phyloP scores from a whole-genome alignment of 176 grass and related monocot species.

The Cenchrus fungigraminus region DNA sequence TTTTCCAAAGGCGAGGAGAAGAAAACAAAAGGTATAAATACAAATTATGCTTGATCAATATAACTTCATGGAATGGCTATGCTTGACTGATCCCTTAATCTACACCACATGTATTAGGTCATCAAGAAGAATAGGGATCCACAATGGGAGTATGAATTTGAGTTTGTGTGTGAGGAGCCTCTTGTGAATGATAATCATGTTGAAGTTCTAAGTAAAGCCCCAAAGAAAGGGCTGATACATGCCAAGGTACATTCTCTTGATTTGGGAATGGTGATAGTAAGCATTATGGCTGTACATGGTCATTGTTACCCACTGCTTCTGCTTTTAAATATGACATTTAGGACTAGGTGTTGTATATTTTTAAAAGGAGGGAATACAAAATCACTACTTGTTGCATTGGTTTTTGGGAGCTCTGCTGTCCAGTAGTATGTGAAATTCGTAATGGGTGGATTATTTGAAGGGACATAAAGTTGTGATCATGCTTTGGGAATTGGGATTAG shows the following conservation, averaged over 20 bases:
- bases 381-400: neutral
- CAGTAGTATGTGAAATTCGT: neutral
- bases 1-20: constrained; percentile 80
- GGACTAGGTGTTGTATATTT: neutral
- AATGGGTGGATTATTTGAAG: neutral
- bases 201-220: constrained; percentile 79
- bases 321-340: too few species aligned
- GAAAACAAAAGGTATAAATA: constrained; percentile 82
- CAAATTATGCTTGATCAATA: neutral
- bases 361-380: neutral
- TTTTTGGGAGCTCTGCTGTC: neutral
- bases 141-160: constrained; percentile 79
- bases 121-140: constrained; percentile 97
- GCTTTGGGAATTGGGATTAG: too few species aligned
- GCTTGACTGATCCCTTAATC: neutral
- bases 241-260: constrained; percentile 69
- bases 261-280: neutral
- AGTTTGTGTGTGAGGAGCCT: constrained; percentile 86
- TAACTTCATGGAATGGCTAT: constrained; percentile 12
- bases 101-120: constrained; percentile 47
- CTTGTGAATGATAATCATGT: constrained; percentile 80
- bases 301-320: neutral
- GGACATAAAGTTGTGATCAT: neutral
- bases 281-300: neutral
- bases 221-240: constrained; percentile 72